Evolutionary conservation across 495 filamentous ascomycete species (phyloP).

Genomic region (Aspergillus ellipticus): DNA sequence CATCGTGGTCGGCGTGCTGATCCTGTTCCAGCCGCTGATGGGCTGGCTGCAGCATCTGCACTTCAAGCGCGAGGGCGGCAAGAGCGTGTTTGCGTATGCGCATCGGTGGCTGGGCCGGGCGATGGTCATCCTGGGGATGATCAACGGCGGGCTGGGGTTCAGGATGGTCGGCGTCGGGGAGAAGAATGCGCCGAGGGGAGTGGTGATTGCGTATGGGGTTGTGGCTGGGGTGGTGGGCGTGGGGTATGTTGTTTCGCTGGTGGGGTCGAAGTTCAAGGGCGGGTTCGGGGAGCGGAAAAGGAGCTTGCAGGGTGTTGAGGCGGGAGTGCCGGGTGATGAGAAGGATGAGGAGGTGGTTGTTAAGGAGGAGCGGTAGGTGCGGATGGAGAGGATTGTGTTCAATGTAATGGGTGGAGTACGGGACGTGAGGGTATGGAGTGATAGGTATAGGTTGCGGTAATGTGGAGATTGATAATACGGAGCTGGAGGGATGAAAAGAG

Average conservation of each 20-base stretch:
- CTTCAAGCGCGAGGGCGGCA: conserved; percentile 43
- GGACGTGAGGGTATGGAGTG: too few species aligned
- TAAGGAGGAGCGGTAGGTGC: too few species aligned
- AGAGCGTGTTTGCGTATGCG: conserved; percentile 50
- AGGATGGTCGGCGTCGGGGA: conserved; percentile 35
- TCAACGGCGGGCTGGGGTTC: conserved; percentile 71
- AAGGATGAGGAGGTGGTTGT: too few species aligned
- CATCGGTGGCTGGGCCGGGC: conserved; percentile 91
- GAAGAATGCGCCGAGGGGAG: conserved; percentile 21
- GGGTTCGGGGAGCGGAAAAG: neutral
- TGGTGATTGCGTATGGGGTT: conserved; percentile 56
- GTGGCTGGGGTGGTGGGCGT: conserved; percentile 47
- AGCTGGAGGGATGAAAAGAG: too few species aligned
- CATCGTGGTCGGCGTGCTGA: conserved; percentile 47
- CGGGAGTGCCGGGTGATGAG: too few species aligned
- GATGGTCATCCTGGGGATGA: conserved; percentile 58
- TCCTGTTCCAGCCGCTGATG: conserved; percentile 59
- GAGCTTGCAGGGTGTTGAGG: neutral
- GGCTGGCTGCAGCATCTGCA: conserved; percentile 60
- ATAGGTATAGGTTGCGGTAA: too few species aligned
- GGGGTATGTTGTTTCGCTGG: neutral
- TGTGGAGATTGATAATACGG: too few species aligned
- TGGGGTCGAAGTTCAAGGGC: neutral
- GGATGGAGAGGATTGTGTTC: too few species aligned
- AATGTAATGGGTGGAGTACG: too few species aligned